Base-by-base conservation (phyloP, 2,329 filamentous ascomycete species). In the Neopestalotiopsis clavispora region DNA sequence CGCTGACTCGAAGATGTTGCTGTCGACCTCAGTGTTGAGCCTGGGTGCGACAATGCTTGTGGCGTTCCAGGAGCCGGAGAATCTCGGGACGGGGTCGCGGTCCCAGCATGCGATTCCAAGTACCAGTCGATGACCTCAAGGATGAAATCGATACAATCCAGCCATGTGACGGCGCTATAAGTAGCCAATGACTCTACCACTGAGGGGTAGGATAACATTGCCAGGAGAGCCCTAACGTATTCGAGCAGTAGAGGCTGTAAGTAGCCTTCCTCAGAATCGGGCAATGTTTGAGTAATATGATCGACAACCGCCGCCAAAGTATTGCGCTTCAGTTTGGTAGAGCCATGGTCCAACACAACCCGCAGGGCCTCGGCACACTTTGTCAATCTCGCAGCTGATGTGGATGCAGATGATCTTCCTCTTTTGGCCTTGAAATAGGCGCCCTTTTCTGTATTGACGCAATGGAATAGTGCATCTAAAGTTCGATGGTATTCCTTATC, bases 401-500 rank as follows among this genome's bases (percentile, higher is more conserved):
- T 85, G 32, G 85, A 81, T 13, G 81, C 84, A 66, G 85, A 86
- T 5, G 74, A 72, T 20, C 20, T 52, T 12, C 74, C 76, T 68
- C 81, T 84, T 71, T 84, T 86, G 13, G 85, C 84, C 67, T 86
- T 87, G 68, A 88, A 85, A 72, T 89, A 92, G 20, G 80, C 78
- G 10, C 89, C 84, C 76, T 93, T 94, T 73, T 97, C 94, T 14
- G 85, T 80, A 20, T 91, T 78, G 1, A 87, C 87, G 76, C 86
- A 91, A 67, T 87, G 86, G 76, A 98, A 97, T 2, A 98, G 83
- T 1, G 89, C 87, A 75, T 98, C 94, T 74, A 94, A 93, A 58
- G 98, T 90, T 69, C 88, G 87, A 76, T 96, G 92, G 73, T 93
- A 97, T n/a, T 88, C 87, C 77, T 92, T 93, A 77, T 97, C 94